Conservation (phyloP, 345 rosid species). For the Lagerstroemia speciosa region DNA sequence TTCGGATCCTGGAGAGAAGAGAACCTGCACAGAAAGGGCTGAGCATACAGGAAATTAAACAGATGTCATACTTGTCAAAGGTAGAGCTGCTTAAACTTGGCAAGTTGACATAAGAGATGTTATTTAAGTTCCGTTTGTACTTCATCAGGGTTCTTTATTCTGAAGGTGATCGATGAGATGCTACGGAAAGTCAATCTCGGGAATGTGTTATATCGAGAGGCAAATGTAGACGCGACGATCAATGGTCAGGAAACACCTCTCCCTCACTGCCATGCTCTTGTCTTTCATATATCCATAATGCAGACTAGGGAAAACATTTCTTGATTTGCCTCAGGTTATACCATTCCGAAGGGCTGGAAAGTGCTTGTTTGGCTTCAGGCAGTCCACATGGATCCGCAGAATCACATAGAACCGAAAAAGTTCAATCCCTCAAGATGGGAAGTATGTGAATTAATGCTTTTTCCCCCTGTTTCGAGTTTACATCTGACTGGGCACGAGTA, state of each 20-base stretch:
- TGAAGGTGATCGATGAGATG: conserved; percentile 49
- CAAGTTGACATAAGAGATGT: not conserved
- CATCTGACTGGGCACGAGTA: not conserved
- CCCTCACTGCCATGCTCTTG: not conserved
- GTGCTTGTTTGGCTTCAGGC: conserved; percentile 13
- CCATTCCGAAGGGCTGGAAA: conserved; percentile 23
- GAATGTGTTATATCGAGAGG: conserved; percentile 36
- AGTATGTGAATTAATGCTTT: conserved; percentile 8
- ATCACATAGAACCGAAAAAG: conserved; percentile 6
- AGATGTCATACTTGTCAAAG: conserved; percentile 36
- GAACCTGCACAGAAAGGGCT: conserved; percentile 21
- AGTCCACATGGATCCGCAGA: conserved; percentile 17
- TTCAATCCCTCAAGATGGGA: conserved; percentile 27
- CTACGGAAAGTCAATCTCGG: conserved; percentile 40
- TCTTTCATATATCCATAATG: not conserved
- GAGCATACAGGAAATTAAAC: conserved; percentile 27
- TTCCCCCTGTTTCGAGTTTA: not conserved
- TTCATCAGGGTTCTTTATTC: not conserved
- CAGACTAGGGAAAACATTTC: not conserved
- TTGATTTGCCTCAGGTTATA: conserved; percentile 15
- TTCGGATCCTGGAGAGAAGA: conserved; percentile 21
- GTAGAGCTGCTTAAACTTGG: conserved; percentile 10
- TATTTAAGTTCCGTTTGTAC: not conserved
- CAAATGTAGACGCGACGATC: conserved; percentile 30
- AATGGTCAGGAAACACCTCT: conserved; percentile 23